phyloP scores from a whole-genome alignment of 345 rosid genomes.

The Excoecaria agallocha region DNA sequence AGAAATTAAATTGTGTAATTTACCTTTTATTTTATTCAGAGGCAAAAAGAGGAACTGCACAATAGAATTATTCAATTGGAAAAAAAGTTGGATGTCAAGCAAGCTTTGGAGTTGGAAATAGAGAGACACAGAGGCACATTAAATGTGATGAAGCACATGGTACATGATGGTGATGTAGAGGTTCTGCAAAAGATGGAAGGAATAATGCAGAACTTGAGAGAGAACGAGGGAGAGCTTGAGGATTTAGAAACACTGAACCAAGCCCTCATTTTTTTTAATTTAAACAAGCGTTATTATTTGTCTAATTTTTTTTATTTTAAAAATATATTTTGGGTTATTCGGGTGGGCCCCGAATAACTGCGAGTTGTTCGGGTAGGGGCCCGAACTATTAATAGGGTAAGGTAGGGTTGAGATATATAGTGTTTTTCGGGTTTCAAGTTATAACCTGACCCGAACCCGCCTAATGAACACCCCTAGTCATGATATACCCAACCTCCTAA shows the following conservation, averaged over 20 bases:
- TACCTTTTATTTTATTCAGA: constrained; percentile 40
- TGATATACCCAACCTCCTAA: too few species aligned
- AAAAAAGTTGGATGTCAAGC: constrained; percentile 76
- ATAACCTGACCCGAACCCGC: too few species aligned
- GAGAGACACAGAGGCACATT: constrained; percentile 61
- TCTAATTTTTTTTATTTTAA: too few species aligned
- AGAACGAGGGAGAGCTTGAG: constrained; percentile 77
- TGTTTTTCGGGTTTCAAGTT: too few species aligned
- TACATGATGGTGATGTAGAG: constrained; percentile 61
- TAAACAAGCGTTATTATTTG: too few species aligned
- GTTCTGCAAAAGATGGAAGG: constrained; percentile 60
- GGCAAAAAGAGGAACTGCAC: constrained; percentile 69
- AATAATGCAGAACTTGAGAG: constrained; percentile 60
- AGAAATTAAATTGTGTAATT: constrained; percentile 9
- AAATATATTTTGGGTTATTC: too few species aligned
- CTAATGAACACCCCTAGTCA: too few species aligned
- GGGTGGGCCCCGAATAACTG: too few species aligned
- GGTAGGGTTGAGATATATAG: too few species aligned
- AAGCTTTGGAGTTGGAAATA: constrained; percentile 79
- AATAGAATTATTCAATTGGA: constrained; percentile 62
- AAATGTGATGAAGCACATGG: constrained; percentile 72
- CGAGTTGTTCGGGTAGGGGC: too few species aligned
- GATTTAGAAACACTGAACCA: constrained; percentile 70
- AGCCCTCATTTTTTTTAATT: constrained; percentile 67
- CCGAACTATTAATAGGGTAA: too few species aligned